These are phyloP conservation scores for Chaetomiaceae sp. DNA, from an alignment of 2,329 filamentous ascomycete species.

Conservation along the genomic window DNA sequence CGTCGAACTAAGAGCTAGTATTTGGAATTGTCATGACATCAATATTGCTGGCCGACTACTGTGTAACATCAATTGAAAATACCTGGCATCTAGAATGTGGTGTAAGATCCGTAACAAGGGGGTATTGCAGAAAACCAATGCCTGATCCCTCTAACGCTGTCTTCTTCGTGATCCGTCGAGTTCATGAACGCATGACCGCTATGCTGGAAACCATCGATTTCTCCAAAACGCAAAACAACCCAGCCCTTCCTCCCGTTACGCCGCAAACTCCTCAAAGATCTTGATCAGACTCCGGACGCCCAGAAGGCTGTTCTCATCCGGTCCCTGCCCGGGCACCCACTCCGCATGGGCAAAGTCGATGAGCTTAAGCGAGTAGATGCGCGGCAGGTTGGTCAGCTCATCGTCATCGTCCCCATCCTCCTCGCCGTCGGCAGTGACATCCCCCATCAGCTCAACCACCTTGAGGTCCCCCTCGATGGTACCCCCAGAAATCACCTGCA, in stretches of 20 bases:
- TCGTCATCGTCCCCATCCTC: slow-evolving; percentile 52
- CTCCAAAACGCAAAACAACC: neutral
- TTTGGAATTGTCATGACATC: too few species aligned
- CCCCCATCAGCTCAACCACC: slow-evolving; percentile 13
- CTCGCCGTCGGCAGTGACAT: slow-evolving; percentile 32
- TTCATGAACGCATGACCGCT: slow-evolving; percentile 10
- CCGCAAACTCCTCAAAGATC: slow-evolving; percentile 64
- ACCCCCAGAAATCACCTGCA: neutral
- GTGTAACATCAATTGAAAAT: too few species aligned
- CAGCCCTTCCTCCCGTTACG: slow-evolving; percentile 19
- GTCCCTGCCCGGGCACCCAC: slow-evolving; percentile 75
- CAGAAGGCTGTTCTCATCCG: slow-evolving; percentile 75
- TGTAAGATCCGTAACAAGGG: too few species aligned
- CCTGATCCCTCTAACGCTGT: neutral
- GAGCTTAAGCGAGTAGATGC: slow-evolving; percentile 74
- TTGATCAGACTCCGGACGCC: slow-evolving; percentile 68
- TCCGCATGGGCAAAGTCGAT: slow-evolving; percentile 96
- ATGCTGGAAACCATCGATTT: neutral
- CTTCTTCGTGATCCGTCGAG: slow-evolving; percentile 15
- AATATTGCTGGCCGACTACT: too few species aligned
- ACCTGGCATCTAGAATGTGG: too few species aligned
- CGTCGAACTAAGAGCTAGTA: too few species aligned
- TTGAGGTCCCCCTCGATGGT: slow-evolving; percentile 20
- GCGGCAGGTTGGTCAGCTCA: slow-evolving; percentile 43
- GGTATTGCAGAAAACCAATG: slow-evolving; percentile 16